Base-by-base conservation (phyloP, 2,329 filamentous ascomycete genomes). In the Fusarium sororula region DNA sequence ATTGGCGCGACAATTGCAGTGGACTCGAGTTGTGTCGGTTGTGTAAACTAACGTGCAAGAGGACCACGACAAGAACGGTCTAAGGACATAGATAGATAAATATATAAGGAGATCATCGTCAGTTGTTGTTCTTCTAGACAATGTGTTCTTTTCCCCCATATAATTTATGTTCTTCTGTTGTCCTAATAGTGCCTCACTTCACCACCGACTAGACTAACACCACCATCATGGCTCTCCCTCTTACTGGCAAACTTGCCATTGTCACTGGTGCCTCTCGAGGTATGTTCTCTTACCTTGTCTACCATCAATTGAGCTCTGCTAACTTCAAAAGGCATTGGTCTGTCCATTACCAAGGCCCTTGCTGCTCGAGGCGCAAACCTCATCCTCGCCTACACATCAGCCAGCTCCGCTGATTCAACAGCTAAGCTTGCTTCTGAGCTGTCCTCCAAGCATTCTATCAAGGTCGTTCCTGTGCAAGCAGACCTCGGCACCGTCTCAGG, bases 201-300 rank as follows among this genome's bases (percentile, higher is more conserved):
- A 61, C 39, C 35, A 53, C 45, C 10, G n/a, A 58, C 38, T 32
- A 42, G 14, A 58, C 54, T 24, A 42, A 56, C 59, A 32, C 26
- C 62, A 42, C 28, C 17, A 60, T 54, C 68, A 85, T 85, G 83
- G 72, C 83, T 73, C 83, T 75, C 39, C 79, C 82, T 55, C 85
- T 92, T n/a, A 90, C 94, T 79, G 93, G 93, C 75, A 95, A 95
- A 82, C 86, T 95, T 58, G 94, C 90, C 60, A 91, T 97, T 74
- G 87, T 96, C 53, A 96, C 94, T 3, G 94, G 94, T 64, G 92
- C 91, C 68, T 94, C 93, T 66, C 86, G 94, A 86, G 93, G 93
- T 94, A 86, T 70, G 37, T 17, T 20, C 12, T 4, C 77, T 63
- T 54, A 42, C 28, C 30, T 30, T 68, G n/a, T 50, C 26, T 28